Base-by-base conservation (phyloP, 495 filamentous ascomycete species). In the Hypoxylon lienhwacheense region DNA sequence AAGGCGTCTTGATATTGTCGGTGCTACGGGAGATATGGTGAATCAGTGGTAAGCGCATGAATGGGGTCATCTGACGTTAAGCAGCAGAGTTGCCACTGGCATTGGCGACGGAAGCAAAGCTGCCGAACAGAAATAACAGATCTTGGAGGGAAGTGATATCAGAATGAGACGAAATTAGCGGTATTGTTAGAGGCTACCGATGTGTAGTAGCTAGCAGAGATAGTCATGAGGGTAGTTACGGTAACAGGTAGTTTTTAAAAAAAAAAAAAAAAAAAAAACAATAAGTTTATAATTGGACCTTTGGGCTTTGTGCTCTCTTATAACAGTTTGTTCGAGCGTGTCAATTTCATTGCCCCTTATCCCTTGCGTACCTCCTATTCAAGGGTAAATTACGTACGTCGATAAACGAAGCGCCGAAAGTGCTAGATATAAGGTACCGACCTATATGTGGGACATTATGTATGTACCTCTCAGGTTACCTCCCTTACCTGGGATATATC, bases 1-100 rank as follows among this genome's bases (percentile, higher is more conserved):
- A 29, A 46, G 56, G 57, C 51, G 57, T 61, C 57, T 41, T 44
- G 57, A 58, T 41, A 52, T 52, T 43, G 52, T 48, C 39, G 53
- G 53, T 39, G 32, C 29, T 58, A 53, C 16, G 47, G 47, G 34
- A 31, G 26, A 32, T 22, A 29, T 11, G 29, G 43, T 20, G 48
- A 42, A 14, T 14, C 6, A 32, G 8, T 14, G 12, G 10, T 12
- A 16, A 14, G n/a, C 15, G 14, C 16, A 33, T 20, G 2, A 10
- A 10, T 7, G 20, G 34, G 7, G n/a, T n/a, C n/a, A n/a, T n/a
- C n/a, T n/a, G n/a, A n/a, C n/a, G n/a, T n/a, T n/a, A n/a, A n/a
- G n/a, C n/a, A n/a, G n/a, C n/a, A n/a, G 20, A 25, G 26, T 19
- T 31, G 35, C 34, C 19, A 21, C 17, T 34, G 32, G 15, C 5